Evolutionary conservation across 495 filamentous ascomycete species (phyloP).

Genomic region (Pyrenopolyporus hunteri): DNA sequence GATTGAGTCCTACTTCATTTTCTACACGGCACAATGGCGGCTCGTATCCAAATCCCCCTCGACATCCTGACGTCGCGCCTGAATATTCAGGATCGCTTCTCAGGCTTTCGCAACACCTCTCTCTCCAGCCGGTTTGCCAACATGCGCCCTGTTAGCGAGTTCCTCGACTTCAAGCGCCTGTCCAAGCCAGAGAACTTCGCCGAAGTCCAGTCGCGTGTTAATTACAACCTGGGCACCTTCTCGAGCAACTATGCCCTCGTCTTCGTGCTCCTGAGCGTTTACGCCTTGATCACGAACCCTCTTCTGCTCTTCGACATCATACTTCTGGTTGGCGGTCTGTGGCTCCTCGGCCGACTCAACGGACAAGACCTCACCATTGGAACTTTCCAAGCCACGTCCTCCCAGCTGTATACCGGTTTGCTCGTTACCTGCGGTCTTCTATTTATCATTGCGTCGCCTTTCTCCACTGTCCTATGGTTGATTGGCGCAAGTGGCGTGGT

Average conservation of each 20-base stretch:
- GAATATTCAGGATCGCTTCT: constrained; percentile 75
- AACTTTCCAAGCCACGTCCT: constrained; percentile 79
- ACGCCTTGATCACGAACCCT: constrained; percentile 86
- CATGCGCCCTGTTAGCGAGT: constrained; percentile 88
- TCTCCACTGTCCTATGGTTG: constrained; percentile 86
- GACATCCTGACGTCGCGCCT: constrained; percentile 89
- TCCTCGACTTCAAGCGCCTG: constrained; percentile 91
- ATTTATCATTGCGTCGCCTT: constrained; percentile 79
- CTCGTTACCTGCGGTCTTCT: constrained; percentile 82
- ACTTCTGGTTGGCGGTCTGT: constrained; percentile 83
- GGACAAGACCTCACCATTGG: constrained; percentile 89
- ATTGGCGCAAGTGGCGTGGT: constrained; percentile 90
- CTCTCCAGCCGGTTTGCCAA: constrained; percentile 86
- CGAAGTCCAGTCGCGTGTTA: constrained; percentile 91
- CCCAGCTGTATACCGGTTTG: constrained; percentile 91
- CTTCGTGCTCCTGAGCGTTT: constrained; percentile 93
- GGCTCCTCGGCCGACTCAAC: constrained; percentile 83
- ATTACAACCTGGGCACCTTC: constrained; percentile 97
- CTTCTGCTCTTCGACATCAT: constrained; percentile 88
- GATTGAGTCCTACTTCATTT: background rate
- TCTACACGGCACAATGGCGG: constrained; percentile 69
- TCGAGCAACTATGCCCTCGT: constrained; percentile 97
- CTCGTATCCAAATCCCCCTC: constrained; percentile 87
- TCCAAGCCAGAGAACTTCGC: constrained; percentile 91
- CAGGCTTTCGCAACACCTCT: constrained; percentile 76